A percentile compares a stretch with the other conserved stretches of the same genome.
Evolutionary conservation across 1,284 basidiomycete species (phyloP).

Genomic region (Heterobasidion occidentale): DNA sequence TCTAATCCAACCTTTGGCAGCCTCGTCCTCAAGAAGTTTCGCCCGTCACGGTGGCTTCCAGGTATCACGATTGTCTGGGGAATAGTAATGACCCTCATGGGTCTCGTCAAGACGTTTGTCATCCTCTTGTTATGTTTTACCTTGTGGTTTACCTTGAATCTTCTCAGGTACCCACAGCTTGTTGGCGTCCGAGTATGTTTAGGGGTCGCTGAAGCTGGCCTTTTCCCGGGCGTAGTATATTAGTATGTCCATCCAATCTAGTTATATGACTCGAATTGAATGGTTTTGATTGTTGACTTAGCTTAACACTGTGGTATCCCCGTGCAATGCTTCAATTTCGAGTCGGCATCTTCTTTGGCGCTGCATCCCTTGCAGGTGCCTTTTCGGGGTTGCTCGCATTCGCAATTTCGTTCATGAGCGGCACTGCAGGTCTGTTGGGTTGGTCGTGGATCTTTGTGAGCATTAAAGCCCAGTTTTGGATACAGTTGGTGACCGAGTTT

Average conservation of each 20-base stretch:
- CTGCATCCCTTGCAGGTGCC: constrained; percentile 26
- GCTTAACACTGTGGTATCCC: constrained; percentile 26
- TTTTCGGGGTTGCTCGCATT: constrained; percentile 33
- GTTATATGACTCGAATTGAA: background rate
- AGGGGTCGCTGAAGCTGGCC: constrained; percentile 61
- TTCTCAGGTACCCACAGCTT: constrained; percentile 47
- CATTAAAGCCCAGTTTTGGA: constrained; percentile 11
- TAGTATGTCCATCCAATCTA: constrained; percentile 26
- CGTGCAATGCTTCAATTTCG: constrained; percentile 25
- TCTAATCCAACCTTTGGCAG: constrained; percentile 9
- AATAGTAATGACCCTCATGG: constrained; percentile 48
- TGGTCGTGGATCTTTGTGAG: constrained; percentile 40
- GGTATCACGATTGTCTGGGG: constrained; percentile 18
- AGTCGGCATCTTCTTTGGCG: constrained; percentile 28
- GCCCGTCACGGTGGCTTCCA: constrained; percentile 26
- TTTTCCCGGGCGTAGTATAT: constrained; percentile 64
- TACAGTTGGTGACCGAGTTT: background rate
- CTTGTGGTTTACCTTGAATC: background rate
- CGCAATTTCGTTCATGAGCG: constrained; percentile 35
- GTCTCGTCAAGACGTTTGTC: constrained; percentile 51
- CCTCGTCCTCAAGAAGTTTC: constrained; percentile 24
- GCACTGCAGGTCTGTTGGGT: constrained; percentile 27
- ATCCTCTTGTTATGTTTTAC: background rate
- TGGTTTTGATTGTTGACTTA: constrained; percentile 12
- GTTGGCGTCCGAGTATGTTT: constrained; percentile 51